Evolutionary conservation across 805 yeast species (phyloP), one percentile per base, ranked within the genome.

Genomic region (Candida suzukii): DNA sequence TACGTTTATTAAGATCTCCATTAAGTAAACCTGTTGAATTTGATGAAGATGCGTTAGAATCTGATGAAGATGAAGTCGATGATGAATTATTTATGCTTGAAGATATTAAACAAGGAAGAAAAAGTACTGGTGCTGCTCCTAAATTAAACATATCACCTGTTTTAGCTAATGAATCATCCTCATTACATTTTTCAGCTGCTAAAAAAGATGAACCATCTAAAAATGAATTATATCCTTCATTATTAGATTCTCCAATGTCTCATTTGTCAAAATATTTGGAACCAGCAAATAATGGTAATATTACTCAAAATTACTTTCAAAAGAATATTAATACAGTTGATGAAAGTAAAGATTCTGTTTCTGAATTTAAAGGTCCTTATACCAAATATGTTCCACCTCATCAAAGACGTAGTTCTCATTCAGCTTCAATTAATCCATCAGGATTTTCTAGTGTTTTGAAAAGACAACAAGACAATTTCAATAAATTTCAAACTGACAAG

Each of bases 331-430:
- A 6, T 12, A 14, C 26, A n/a, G 17, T 20, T 4, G 19, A 25
- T 14, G 27, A 34, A 22, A 20, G 13, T 21, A 21, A 21, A 16
- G 21, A 24, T 26, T 13, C 20, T 10, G 20, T 14, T 22, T 13
- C 17, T 16, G 37, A 24, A 9, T 18, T 19, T 6, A 18, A 30
- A 17, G 11, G 14, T 3, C 12, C 52, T 6, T 42, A 42, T 25
- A 54, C 51, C 34, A 57, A 61, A 37, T 74, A 74, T 47, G 62
- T 74, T 18, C 79, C 78, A 22, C 80, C 80, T 13, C 80, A 74
- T 50, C 78, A 73, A 44, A 64, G 80, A 49, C 61, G 68, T 40
- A 61, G 62, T 35, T 60, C 61, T 9, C 60, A 54, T 54, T 63
- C 52, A 45, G 57, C 44, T 11, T 50, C 46, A 3, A 37, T 38